phyloP scores from a whole-genome alignment of 495 filamentous ascomycete genomes.

The Talaromyces wortmannii region DNA sequence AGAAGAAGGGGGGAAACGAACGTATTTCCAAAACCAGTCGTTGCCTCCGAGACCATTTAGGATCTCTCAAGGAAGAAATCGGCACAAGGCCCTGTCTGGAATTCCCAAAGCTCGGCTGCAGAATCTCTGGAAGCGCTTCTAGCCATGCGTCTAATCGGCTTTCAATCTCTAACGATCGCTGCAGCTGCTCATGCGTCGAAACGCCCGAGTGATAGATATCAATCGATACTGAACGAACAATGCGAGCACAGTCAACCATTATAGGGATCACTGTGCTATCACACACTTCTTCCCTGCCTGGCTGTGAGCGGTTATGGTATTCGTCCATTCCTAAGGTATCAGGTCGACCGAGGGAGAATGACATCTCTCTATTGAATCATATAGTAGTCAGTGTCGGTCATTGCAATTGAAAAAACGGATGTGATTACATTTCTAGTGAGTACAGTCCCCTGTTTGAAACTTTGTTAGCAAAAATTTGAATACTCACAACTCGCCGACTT shows the following conservation, averaged over 20 bases:
- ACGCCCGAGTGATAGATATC: slow-evolving; percentile 35
- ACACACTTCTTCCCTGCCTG: slow-evolving; percentile 23
- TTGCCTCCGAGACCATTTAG: too few relatives aligned
- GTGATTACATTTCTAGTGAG: slow-evolving; percentile 31
- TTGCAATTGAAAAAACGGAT: not conserved
- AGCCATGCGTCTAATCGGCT: slow-evolving; percentile 14
- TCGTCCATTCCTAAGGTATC: slow-evolving; percentile 38
- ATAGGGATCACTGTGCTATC: slow-evolving; percentile 35
- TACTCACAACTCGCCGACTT: slow-evolving; percentile 5
- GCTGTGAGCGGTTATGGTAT: slow-evolving; percentile 33
- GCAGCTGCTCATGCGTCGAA: slow-evolving; percentile 29
- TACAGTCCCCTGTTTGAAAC: slow-evolving; percentile 24
- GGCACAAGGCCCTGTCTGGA: too few relatives aligned
- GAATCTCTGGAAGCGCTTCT: too few relatives aligned
- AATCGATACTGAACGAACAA: slow-evolving; percentile 32
- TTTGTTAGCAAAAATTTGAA: not conserved
- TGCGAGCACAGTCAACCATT: slow-evolving; percentile 36
- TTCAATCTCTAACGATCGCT: slow-evolving; percentile 28
- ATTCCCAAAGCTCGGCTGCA: too few relatives aligned
- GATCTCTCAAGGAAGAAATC: too few relatives aligned
- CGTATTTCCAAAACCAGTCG: too few relatives aligned
- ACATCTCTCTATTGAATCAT: slow-evolving; percentile 24
- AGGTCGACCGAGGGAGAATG: slow-evolving; percentile 32
- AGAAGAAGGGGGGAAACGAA: too few relatives aligned
- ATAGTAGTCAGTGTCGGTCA: not conserved